Evolutionary conservation across 2,329 filamentous ascomycete genomes (phyloP), one percentile per base, ranked within the genome.

Genomic region (Xylaria sp.): DNA sequence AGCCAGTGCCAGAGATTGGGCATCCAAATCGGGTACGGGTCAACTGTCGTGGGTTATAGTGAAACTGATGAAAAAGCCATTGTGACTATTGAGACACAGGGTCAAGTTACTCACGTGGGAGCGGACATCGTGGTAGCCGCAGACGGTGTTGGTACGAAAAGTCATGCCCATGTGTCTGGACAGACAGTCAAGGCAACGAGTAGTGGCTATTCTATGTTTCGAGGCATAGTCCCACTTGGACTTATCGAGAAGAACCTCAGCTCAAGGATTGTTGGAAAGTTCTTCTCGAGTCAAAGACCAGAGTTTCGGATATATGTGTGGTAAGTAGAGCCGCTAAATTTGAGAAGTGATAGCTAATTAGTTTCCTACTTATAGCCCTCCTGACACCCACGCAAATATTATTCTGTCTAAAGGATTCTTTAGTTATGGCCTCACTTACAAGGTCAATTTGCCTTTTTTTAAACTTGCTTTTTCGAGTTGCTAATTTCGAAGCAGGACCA

Each of bases 111-210:
- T 0, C 60, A 27, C 4, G 17, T 64, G 1, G 65, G 69, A 21
- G 72, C 71, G 4, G 71, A 74, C 37, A 59, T 74, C 3, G 64
- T 74, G 1, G 64, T 75, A 25, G 71, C 72, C 5, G 71, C 72
- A 1, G 72, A 75, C 54, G 73, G 72, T 8, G 58, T 74, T n/a
- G 68, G 68, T 2, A 70, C 70, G n/a, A 71, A 68, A 35, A 70
- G 68, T 3, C 64, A 67, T 44, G 60, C 21, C 11, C 44, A 69
- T 33, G 65, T 69, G 8, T 62, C 60, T 15, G 70, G 71, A 7
- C 56, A 63, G 4, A 55, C 68, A 1, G 52, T 66, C 2, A 58
- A 57, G 15, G 71, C 71, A 4, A 62, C 61, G 29, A 62, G 64
- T n/a, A 73, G 67, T 7, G 71, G 71, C 0, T 66, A 62, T 10